These are phyloP conservation scores for Pyricularia grisea DNA, from an alignment of 2,329 filamentous ascomycete species.

Conservation along the genomic window DNA sequence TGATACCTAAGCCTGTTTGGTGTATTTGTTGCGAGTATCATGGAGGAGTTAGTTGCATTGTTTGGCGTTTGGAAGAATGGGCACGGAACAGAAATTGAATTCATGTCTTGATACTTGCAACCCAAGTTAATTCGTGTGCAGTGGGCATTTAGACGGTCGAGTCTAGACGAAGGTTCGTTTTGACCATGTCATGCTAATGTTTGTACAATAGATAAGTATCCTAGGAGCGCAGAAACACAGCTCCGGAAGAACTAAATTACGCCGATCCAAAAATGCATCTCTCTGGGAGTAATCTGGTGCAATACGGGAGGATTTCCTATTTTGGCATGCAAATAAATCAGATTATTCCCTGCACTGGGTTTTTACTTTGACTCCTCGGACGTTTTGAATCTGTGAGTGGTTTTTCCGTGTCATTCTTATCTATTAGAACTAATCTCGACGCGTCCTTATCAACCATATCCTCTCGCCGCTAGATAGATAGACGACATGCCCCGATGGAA, in stretches of 20 bases:
- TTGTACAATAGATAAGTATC: no score
- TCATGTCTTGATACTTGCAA: neutral
- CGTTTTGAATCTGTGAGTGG: neutral
- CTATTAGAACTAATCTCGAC: neutral
- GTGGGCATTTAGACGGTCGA: neutral
- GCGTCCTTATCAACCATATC: neutral
- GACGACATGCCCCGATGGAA: neutral
- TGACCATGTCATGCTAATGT: neutral
- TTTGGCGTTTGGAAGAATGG: constrained; percentile 11
- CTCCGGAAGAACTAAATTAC: neutral
- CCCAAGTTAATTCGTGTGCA: neutral
- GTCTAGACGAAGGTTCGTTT: neutral
- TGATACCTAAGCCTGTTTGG: neutral
- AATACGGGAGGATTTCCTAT: neutral
- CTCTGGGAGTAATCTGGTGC: neutral
- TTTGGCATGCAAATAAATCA: neutral
- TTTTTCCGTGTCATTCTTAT: neutral
- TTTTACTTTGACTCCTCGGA: neutral
- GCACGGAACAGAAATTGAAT: neutral
- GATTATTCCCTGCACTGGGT: neutral
- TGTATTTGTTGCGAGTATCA: neutral
- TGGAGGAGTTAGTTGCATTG: constrained; percentile 3
- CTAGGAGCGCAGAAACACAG: no score
- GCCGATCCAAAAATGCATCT: neutral
- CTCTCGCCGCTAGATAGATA: neutral